phyloP scores from a whole-genome alignment of 495 filamentous ascomycete genomes.

The Penicillium dipodomyicola region DNA sequence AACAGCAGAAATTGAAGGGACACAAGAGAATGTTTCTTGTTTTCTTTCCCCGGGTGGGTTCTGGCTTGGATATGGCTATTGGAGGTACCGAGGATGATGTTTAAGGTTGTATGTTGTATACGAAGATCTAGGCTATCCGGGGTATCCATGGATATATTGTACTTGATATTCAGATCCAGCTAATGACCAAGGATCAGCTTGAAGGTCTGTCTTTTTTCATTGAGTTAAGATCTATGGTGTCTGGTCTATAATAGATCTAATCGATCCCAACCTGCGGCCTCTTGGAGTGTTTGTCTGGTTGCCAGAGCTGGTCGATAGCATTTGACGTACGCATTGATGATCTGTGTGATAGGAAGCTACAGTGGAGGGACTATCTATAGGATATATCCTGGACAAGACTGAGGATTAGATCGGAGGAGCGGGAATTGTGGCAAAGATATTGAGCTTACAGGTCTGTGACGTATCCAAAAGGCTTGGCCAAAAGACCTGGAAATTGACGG shows the following conservation, averaged over 20 bases:
- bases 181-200: not conserved
- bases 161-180: not conserved
- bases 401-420: too few species aligned
- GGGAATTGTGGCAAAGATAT: too few species aligned
- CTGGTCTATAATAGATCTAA: too few species aligned
- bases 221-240: too few species aligned
- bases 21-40: not conserved
- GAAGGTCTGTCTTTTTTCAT: not conserved
- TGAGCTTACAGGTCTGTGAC: too few species aligned
- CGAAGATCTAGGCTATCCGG: not conserved
- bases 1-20: not conserved
- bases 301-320: not conserved
- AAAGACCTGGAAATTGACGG: too few species aligned
- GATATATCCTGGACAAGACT: too few species aligned
- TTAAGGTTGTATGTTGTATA: not conserved
- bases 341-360: too few species aligned
- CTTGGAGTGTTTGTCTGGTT: not conserved
- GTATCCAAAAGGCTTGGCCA: too few species aligned
- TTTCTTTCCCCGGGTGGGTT: not conserved
- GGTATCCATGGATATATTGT: not conserved
- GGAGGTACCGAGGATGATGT: not conserved
- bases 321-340: too few species aligned
- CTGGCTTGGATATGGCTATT: not conserved
- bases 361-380: too few species aligned
- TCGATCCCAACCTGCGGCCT: not conserved